Percentiles rank a stretch among this genome's conserved stretches.
phyloP scores from a whole-genome alignment of 164 flowering plant species.

The Aristolochia fimbriata region DNA sequence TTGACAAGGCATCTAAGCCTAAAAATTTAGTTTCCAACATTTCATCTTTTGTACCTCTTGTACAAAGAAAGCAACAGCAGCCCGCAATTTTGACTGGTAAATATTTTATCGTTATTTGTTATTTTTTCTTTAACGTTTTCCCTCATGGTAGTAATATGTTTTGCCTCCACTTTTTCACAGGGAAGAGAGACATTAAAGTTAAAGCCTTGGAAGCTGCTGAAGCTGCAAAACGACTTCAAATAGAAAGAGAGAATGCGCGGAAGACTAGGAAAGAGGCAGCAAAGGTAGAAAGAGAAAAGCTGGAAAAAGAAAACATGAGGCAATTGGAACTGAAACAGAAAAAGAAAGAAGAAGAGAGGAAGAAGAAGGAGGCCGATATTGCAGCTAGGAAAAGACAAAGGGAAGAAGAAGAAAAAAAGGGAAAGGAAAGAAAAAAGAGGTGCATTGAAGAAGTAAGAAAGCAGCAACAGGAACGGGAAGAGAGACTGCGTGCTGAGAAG shows the following conservation, averaged over 20 bases:
- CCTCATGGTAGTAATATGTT: not conserved
- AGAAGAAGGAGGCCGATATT: slow-evolving; percentile 61
- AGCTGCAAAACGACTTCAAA: slow-evolving; percentile 71
- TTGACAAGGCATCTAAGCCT: slow-evolving; percentile 28
- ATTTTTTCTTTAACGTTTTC: not conserved
- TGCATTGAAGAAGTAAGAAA: slow-evolving; percentile 41
- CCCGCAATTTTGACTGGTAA: slow-evolving; percentile 47
- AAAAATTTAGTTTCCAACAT: slow-evolving; percentile 71
- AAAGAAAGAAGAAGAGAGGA: slow-evolving; percentile 55
- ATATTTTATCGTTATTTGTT: not conserved
- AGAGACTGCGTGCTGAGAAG: slow-evolving; percentile 36
- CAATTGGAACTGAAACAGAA: slow-evolving; percentile 44
- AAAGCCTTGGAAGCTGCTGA: slow-evolving; percentile 90
- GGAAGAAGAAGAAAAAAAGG: slow-evolving; percentile 71
- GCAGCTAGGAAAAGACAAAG: slow-evolving; percentile 62
- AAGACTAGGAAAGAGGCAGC: slow-evolving; percentile 79
- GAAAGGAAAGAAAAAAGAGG: slow-evolving; percentile 57
- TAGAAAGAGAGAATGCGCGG: slow-evolving; percentile 73
- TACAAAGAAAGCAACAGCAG: slow-evolving; percentile 50
- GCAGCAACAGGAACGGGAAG: slow-evolving; percentile 36
- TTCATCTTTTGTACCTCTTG: slow-evolving; percentile 67
- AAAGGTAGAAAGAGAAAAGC: slow-evolving; percentile 59
- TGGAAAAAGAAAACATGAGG: slow-evolving; percentile 54
- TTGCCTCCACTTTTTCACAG: slow-evolving; percentile 16
- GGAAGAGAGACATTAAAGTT: slow-evolving; percentile 80